Evolutionary conservation across 2,329 filamentous ascomycete genomes (phyloP), one percentile per base, ranked within the genome.

Genomic region (Venturia oleaginea): DNA sequence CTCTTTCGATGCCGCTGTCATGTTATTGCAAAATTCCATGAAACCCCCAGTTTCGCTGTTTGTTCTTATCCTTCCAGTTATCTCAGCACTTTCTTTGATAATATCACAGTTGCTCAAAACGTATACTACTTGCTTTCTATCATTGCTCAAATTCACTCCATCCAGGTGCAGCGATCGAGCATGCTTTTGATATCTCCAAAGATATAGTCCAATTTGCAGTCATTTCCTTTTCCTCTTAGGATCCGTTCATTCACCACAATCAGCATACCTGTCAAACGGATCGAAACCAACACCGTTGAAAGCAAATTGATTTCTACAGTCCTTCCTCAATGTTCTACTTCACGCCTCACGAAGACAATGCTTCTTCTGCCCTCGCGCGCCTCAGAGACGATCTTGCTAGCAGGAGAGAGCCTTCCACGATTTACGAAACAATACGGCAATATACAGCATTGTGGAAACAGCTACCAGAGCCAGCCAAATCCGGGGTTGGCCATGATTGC

Each of bases 391-490:
- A 46, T 37, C 59, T 61, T 61, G 34, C 37, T 19, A 42, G 59
- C 37, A 13, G 34, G 17, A 27, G 13, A 24, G 22, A 6, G 4
- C 10, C n/a, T 17, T 4, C 7, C n/a, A n/a, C 59, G 5, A n/a
- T 61, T 15, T 61, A 61, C 42, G 42, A 40, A 15, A 27, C 42
- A 3, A 61, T 61, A 6, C 59, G 59, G 24, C 15, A 46, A 19
- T 61, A 61, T 13, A 61, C 59, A 42, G 17, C 15, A 61, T 61
- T 34, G 13, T 61, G 59, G 59, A 61, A 61, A 40, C 42, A 46
- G 24, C 27, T 61, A 15, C 59, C 59, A 11, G 59, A 61, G 15
- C 1, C 24, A 5, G 42, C 27, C 37, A 61, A 61, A 61, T 61
- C 32, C 15, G 34, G 59, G 19, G 11, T 10, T 10, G 59, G 5